Evolutionary conservation across 768 basidiomycete species (phyloP).

Genomic region (Exsudoporus frostii): DNA sequence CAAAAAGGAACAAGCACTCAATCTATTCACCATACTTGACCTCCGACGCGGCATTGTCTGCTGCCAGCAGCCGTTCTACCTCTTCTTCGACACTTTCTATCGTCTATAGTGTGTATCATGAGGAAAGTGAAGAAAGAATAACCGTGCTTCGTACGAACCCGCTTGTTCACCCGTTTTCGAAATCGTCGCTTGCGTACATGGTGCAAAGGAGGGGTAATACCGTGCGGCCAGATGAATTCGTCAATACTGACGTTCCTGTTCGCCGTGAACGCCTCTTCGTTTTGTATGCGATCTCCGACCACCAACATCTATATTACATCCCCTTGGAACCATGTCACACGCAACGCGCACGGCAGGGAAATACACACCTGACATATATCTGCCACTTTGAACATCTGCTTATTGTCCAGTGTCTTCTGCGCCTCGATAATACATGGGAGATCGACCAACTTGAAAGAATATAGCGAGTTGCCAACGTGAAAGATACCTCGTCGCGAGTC

Average conservation of each 20-base stretch:
- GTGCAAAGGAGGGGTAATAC: slow-evolving; percentile 89
- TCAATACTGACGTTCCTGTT: slow-evolving; percentile 82
- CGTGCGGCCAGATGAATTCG: slow-evolving; percentile 97
- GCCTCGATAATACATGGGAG: slow-evolving; percentile 91
- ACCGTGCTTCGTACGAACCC: slow-evolving; percentile 44
- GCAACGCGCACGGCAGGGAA: slow-evolving; percentile 1
- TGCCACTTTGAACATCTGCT: slow-evolving; percentile 97
- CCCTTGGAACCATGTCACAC: slow-evolving; percentile 10
- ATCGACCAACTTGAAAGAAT: slow-evolving; percentile 93
- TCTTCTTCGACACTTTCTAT: slow-evolving; percentile 95
- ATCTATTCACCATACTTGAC: slow-evolving; percentile 66
- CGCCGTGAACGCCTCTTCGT: slow-evolving; percentile 59
- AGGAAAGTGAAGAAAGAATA: background rate
- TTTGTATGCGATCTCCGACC: slow-evolving; percentile 70
- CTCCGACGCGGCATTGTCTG: slow-evolving; percentile 70
- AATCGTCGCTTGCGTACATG: slow-evolving; percentile 90
- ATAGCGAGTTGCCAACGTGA: slow-evolving; percentile 75
- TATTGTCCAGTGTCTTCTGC: slow-evolving; percentile 93
- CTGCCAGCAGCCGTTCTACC: slow-evolving; percentile 81
- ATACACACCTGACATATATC: slow-evolving; percentile 89
- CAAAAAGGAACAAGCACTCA: background rate
- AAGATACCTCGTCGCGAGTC: slow-evolving; percentile 91
- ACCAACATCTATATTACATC: slow-evolving; percentile 74
- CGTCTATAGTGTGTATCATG: slow-evolving; percentile 46
- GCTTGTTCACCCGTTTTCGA: slow-evolving; percentile 80